A percentile compares a stretch with the other conserved stretches of the same genome.
phyloP scores from a whole-genome alignment of 108 stramenopile genomes.

The Craspedostauros australis region DNA sequence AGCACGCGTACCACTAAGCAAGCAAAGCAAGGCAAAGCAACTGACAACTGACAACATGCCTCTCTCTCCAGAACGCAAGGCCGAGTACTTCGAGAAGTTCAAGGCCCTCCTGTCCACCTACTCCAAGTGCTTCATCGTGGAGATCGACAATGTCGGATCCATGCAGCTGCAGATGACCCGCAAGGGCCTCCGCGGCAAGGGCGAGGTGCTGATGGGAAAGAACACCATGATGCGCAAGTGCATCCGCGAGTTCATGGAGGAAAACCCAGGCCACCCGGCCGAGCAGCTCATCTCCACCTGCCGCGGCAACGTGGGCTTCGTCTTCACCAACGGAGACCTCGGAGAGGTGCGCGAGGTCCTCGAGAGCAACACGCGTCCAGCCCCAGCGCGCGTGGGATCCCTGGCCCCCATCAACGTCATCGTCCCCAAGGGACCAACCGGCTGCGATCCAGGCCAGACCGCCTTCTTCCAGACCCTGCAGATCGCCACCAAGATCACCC shows the following conservation, averaged over 20 bases:
- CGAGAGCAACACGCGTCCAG: slow-evolving; percentile 90
- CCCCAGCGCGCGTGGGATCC: slow-evolving; percentile 95
- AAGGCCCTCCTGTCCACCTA: slow-evolving; percentile 67
- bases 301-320: slow-evolving; percentile 98
- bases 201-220: slow-evolving; percentile 93
- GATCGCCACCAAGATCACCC: slow-evolving; percentile 98
- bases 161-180: slow-evolving; percentile 95
- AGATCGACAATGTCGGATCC: slow-evolving; percentile 98
- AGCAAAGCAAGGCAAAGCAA: too few relatives aligned
- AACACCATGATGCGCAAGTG: slow-evolving; percentile 99
- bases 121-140: slow-evolving; percentile 90
- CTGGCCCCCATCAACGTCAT: slow-evolving; percentile 90
- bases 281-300: slow-evolving; percentile 65
- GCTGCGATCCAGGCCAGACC: slow-evolving; percentile 99
- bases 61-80: slow-evolving; percentile 82
- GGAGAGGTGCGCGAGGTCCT: slow-evolving; percentile 77
- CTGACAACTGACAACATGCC: slow-evolving; percentile 56
- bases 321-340: slow-evolving; percentile 98
- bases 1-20: too few relatives aligned
- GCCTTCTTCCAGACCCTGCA: slow-evolving; percentile 99
- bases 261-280: slow-evolving; percentile 89
- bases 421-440: slow-evolving; percentile 97
- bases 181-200: slow-evolving; percentile 85
- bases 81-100: slow-evolving; percentile 77
- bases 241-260: slow-evolving; percentile 83